Percentiles rank a stretch among this genome's conserved stretches.
Conservation (phyloP, 1,139 yeast genomes). For the Candida gigantensis region DNA sequence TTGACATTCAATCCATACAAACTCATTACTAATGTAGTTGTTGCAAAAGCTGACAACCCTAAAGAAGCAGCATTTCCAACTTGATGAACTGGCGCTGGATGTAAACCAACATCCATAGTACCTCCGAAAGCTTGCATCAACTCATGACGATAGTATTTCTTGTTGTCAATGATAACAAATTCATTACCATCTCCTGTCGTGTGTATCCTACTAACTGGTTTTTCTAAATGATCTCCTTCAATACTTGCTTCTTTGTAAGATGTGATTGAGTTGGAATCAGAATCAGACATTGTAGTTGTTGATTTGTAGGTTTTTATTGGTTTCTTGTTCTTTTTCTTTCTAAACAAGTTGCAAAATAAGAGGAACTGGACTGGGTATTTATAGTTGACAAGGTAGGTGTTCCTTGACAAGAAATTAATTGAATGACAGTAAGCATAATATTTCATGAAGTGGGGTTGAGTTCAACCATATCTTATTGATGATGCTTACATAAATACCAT, state of each 20-base stretch:
- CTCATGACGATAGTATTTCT: slow-evolving; percentile 36
- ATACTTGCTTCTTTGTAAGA: not conserved
- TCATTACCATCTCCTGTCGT: slow-evolving; percentile 26
- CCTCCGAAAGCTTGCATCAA: slow-evolving; percentile 38
- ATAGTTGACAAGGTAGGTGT: too few species aligned
- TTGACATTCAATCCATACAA: slow-evolving; percentile 38
- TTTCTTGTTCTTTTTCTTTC: too few species aligned
- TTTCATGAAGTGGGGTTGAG: too few species aligned
- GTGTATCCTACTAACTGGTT: slow-evolving; percentile 17
- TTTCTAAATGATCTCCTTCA: not conserved
- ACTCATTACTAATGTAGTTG: slow-evolving; percentile 44
- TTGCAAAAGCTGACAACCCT: slow-evolving; percentile 52
- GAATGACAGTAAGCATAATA: too few species aligned
- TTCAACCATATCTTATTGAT: too few species aligned
- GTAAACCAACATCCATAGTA: slow-evolving; percentile 16
- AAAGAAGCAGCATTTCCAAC: slow-evolving; percentile 59
- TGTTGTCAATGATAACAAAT: slow-evolving; percentile 30
- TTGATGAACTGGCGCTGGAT: slow-evolving; percentile 30
- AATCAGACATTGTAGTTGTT: slow-evolving; percentile 1
- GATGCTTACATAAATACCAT: too few species aligned
- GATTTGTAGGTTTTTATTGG: too few species aligned
- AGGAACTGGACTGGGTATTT: too few species aligned
- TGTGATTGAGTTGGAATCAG: slow-evolving; percentile 3
- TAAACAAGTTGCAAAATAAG: too few species aligned
- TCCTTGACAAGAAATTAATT: too few species aligned